Evolutionary conservation across 2,329 filamentous ascomycete species (phyloP).

Genomic region (Phaeosphaeriaceae sp.): DNA sequence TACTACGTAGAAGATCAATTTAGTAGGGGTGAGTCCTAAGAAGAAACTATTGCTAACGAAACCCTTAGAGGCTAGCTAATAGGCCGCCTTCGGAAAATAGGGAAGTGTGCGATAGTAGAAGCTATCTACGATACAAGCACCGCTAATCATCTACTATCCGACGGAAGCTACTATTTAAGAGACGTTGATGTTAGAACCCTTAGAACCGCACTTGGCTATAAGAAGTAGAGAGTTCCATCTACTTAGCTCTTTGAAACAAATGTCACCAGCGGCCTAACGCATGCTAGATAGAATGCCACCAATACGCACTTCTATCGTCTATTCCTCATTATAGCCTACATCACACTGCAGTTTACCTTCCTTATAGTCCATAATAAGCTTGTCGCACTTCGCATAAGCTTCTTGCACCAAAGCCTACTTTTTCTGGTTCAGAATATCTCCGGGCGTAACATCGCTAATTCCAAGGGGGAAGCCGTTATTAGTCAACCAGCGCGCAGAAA

Average conservation of each 20-base stretch:
- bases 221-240: conserved; percentile 90
- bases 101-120: conserved; percentile 95
- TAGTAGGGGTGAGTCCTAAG: conserved; percentile 83
- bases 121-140: conserved; percentile 89
- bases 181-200: conserved; percentile 97
- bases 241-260: conserved; percentile 89
- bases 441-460: conserved; percentile 91
- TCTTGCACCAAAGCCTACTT: conserved; percentile 78
- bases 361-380: conserved; percentile 82
- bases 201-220: conserved; percentile 97
- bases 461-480: conserved; percentile 96
- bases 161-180: conserved; percentile 98
- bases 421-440: conserved; percentile 69
- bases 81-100: conserved; percentile 92
- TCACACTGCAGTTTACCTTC: conserved; percentile 82
- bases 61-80: conserved; percentile 89
- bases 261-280: conserved; percentile 85
- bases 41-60: conserved; percentile 99
- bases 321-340: conserved; percentile 86
- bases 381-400: conserved; percentile 81
- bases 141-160: conserved; percentile 96
- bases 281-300: conserved; percentile 92
- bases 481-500: conserved; percentile 86
- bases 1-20: conserved; percentile 98
- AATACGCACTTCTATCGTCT: conserved; percentile 57